Evolutionary conservation across 257 asterid genomes (phyloP).

Genomic region (Scutellaria minor): DNA sequence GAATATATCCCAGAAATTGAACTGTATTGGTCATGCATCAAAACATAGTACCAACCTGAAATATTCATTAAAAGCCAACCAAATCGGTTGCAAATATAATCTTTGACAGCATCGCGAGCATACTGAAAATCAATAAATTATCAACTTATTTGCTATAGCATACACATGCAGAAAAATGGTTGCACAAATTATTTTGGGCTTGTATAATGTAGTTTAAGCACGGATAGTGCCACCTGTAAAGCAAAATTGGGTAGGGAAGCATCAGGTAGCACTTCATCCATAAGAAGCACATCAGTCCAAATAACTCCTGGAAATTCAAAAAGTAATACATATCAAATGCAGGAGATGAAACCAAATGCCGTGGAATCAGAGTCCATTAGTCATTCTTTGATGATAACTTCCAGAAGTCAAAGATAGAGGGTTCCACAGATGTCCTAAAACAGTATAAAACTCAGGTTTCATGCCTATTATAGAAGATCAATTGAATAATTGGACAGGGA

Average conservation of each 20-base stretch:
- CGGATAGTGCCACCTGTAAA: constrained; percentile 60
- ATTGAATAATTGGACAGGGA: constrained; percentile 5
- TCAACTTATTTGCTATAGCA: constrained; percentile 26
- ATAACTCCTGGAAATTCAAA: constrained; percentile 61
- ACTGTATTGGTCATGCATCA: constrained; percentile 1
- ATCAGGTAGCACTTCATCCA: constrained; percentile 94
- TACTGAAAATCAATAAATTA: constrained; percentile 54
- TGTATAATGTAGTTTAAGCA: constrained; percentile 19
- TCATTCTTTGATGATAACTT: neutral
- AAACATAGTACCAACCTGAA: constrained; percentile 64
- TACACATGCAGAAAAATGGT: constrained; percentile 30
- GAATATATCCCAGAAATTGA: constrained; percentile 9
- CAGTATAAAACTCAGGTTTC: neutral
- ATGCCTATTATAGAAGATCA: constrained; percentile 11
- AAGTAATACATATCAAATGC: constrained; percentile 1
- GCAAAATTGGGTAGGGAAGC: constrained; percentile 70
- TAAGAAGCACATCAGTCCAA: constrained; percentile 83
- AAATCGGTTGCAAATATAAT: constrained; percentile 67
- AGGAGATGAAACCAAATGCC: constrained; percentile 14
- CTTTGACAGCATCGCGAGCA: constrained; percentile 72
- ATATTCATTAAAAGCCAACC: constrained; percentile 64
- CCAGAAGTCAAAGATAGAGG: neutral
- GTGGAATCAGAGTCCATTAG: constrained; percentile 13
- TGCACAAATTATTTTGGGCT: constrained; percentile 30
- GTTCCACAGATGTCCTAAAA: constrained; percentile 3